Percentiles rank a stretch among this genome's conserved stretches.
These are phyloP conservation scores for Fremontodendron californicum DNA, from an alignment of 345 rosid species.

Conservation along the genomic window DNA sequence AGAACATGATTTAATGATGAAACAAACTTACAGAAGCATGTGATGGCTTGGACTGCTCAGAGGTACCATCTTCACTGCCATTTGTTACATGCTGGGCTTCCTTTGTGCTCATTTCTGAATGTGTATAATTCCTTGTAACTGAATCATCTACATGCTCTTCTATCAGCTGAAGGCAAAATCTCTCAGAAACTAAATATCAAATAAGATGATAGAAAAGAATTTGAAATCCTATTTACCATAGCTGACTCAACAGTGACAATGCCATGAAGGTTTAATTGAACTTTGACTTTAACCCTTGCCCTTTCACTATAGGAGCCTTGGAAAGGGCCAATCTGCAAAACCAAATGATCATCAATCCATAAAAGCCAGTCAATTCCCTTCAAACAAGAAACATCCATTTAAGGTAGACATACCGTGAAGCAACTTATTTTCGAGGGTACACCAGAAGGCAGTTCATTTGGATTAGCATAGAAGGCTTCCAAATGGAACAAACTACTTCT, in stretches of 20 bases:
- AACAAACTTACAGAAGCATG: constrained; percentile 4
- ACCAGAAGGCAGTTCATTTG: constrained; percentile 39
- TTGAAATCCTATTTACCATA: constrained; percentile 35
- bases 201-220: constrained; percentile 9
- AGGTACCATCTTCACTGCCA: background rate
- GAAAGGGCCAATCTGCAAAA: constrained; percentile 67
- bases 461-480: constrained; percentile 58
- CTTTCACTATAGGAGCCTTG: constrained; percentile 34
- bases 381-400: background rate
- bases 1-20: background rate
- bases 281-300: constrained; percentile 60
- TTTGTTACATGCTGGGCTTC: constrained; percentile 13
- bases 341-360: constrained; percentile 10
- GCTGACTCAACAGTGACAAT: constrained; percentile 58
- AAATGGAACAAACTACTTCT: constrained; percentile 45
- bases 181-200: constrained; percentile 13
- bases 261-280: constrained; percentile 67
- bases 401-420: constrained; percentile 37
- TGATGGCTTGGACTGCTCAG: background rate
- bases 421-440: constrained; percentile 40
- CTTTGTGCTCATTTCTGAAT: constrained; percentile 13
- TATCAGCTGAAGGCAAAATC: constrained; percentile 38
- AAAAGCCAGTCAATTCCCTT: background rate
- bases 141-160: constrained; percentile 35
- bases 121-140: constrained; percentile 1